Evolutionary conservation across 1,139 yeast species (phyloP).

Genomic region (Yamadazyma aaseri): DNA sequence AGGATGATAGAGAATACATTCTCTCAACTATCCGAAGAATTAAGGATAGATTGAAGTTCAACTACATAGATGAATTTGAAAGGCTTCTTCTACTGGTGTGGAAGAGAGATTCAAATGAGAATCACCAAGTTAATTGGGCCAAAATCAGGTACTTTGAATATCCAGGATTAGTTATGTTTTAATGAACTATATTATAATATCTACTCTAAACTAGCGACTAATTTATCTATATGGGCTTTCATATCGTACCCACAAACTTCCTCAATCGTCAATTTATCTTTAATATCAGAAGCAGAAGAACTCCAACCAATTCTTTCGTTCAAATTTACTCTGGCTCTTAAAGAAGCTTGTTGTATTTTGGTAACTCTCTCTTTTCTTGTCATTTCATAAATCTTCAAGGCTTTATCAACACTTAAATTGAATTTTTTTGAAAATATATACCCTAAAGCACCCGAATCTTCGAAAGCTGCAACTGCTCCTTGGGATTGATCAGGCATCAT

Average conservation of each 20-base stretch:
- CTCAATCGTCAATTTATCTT: slow-evolving; percentile 25
- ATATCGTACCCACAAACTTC: slow-evolving; percentile 30
- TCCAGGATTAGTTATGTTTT: slow-evolving; percentile 24
- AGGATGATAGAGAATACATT: slow-evolving; percentile 17
- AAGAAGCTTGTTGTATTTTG: slow-evolving; percentile 25
- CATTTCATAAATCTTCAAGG: slow-evolving; percentile 21
- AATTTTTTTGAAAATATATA: slow-evolving; percentile 17
- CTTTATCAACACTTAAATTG: slow-evolving; percentile 18
- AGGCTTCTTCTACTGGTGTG: slow-evolving; percentile 16
- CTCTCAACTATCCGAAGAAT: slow-evolving; percentile 15
- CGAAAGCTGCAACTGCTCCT: slow-evolving; percentile 43
- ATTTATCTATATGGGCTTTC: slow-evolving; percentile 19
- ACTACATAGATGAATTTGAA: slow-evolving; percentile 20
- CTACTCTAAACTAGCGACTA: slow-evolving; percentile 6
- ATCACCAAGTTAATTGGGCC: slow-evolving; percentile 22
- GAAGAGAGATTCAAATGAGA: slow-evolving; percentile 17
- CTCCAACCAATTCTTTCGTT: slow-evolving; percentile 31
- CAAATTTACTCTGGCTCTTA: slow-evolving; percentile 27
- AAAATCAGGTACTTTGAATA: slow-evolving; percentile 18
- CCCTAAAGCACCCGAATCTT: slow-evolving; percentile 24
- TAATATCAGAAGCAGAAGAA: slow-evolving; percentile 16
- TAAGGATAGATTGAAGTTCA: slow-evolving; percentile 17
- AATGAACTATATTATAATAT: slow-evolving; percentile 3
- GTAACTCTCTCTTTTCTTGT: slow-evolving; percentile 27
- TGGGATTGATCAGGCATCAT: slow-evolving; percentile 41